Base-by-base conservation (phyloP, 106 monocot species). In the Hemerocallis citrina region DNA sequence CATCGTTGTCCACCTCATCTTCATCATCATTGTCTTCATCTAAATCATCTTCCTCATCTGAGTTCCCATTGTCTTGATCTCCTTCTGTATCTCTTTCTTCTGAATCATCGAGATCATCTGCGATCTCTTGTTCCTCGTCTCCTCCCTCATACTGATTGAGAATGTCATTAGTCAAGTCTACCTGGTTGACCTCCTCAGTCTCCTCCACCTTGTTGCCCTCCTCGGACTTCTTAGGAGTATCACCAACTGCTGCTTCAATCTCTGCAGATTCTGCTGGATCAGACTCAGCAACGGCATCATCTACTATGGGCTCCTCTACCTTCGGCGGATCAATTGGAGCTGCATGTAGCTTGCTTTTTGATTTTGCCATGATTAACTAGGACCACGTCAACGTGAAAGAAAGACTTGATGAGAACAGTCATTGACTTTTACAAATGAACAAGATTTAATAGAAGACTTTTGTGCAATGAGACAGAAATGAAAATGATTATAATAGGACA, bases 311-410 rank as follows among this genome's bases (percentile, higher is more conserved):
- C 45, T 20, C 45, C 41, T 57, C 57, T 34, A 52, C 17, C 28
- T 48, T 24, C 16, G 63, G 21, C 25, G 31, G 57, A 23, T n/a
- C 64, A 28, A 34, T 25, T 16, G 56, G 49, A 44, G 27, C 60
- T 42, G 52, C 51, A 52, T 37, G 49, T 3, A 6, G 24, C 61
- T 71, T 61, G 36, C 39, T 28, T 71, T 39, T 39, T 50, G 60
- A 4, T 48, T 45, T 65, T 64, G 35, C 48, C 70, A 70, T 70
- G 52, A 40, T 62, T 12, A n/a, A 36, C 62, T 70, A 59, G 11
- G 51, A 54, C 28, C 40, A 8, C 10, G 15, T 49, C 48, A 47
- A 48, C 34, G 48, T 43, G 43, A 62, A 62, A 42, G 16, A 25
- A 23, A 62, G 44, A 41, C 60, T 17, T 34, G 11, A 0, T 15